Evolutionary conservation across 2,329 filamentous ascomycete species (phyloP), one percentile per base, ranked within the genome.

Genomic region (Fusarium globosum): DNA sequence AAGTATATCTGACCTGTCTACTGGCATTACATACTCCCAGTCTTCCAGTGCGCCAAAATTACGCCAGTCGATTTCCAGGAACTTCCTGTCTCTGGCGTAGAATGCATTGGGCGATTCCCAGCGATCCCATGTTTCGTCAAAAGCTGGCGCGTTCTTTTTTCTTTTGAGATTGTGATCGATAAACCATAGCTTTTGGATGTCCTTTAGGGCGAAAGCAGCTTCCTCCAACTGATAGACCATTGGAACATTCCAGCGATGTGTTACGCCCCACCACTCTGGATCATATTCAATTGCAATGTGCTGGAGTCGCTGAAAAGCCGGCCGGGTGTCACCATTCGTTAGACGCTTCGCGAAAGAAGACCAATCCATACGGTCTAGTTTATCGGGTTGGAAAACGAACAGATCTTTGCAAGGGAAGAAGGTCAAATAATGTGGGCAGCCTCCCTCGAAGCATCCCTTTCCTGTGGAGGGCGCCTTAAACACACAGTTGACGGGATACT

Each of bases 211-310:
- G 21, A 9, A 49, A 18, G 7, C 21, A 33, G 21, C 28, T 33
- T 33, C 30, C 30, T 33, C 1, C 12, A 33, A 33, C 30, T 33
- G 30, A 33, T 3, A 3, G 30, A 33, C 30, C 30, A 33, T 3
- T 33, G 3, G 30, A 33, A 3, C 30, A 33, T 33, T 2, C 3
- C 30, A 1, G 14, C 30, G 2, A 33, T 33, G 12, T 33, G 30
- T 3, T 30, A 30, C 28, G 28, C 28, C 30, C 30, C 30, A 30
- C 33, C 41, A 72, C 43, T 62, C 42, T 0, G 61, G 55, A 35
- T 72, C 15, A 30, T 62, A 73, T n/a, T 69, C 61, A 2, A 73
- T 18, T 1, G 46, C 69, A 4, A 73, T 16, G 16, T 73, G n/a
- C 7, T 20, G 48, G 15, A 20, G 48, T 14, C 20, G 12, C 15